Evolutionary conservation across 2,329 filamentous ascomycete genomes (phyloP).

Genomic region (Trichophyton benhamiae): DNA sequence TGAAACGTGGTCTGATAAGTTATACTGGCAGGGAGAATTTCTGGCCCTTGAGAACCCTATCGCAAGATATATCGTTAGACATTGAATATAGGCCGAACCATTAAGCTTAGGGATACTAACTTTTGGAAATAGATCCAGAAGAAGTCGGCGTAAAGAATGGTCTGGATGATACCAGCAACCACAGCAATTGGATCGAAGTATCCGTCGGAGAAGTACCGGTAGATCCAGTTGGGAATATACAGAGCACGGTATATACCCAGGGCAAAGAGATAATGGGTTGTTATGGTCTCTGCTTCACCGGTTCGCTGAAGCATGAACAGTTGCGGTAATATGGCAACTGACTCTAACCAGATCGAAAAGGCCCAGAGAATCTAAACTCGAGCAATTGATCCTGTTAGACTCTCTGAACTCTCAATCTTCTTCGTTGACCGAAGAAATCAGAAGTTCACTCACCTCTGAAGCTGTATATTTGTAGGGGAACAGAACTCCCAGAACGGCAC

Average conservation of each 20-base stretch:
- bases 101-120: slow-evolving; percentile 33
- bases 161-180: slow-evolving; percentile 81
- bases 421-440: not conserved
- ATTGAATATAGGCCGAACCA: not conserved
- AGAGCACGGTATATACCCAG: slow-evolving; percentile 81
- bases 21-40: slow-evolving; percentile 78
- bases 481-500: slow-evolving; percentile 63
- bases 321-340: slow-evolving; percentile 90
- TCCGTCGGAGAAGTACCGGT: slow-evolving; percentile 67
- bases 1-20: slow-evolving; percentile 14
- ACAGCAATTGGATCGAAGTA: slow-evolving; percentile 82
- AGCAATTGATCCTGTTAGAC: slow-evolving; percentile 9
- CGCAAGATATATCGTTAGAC: not conserved
- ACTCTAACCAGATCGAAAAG: slow-evolving; percentile 96
- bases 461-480: slow-evolving; percentile 75
- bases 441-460: slow-evolving; percentile 43
- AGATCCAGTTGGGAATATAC: slow-evolving; percentile 99
- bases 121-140: slow-evolving; percentile 99
- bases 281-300: slow-evolving; percentile 98
- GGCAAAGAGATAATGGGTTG: slow-evolving; percentile 92
- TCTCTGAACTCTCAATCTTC: not conserved
- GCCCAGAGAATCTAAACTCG: slow-evolving; percentile 70
- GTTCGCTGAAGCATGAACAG: slow-evolving; percentile 97
- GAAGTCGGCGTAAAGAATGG: slow-evolving; percentile 93
- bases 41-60: slow-evolving; percentile 64